A percentile compares a stretch with the other conserved stretches of the same genome.
These are phyloP conservation scores for Excoecaria cochinchinensis DNA, from an alignment of 345 rosid genomes.

Conservation along the genomic window DNA sequence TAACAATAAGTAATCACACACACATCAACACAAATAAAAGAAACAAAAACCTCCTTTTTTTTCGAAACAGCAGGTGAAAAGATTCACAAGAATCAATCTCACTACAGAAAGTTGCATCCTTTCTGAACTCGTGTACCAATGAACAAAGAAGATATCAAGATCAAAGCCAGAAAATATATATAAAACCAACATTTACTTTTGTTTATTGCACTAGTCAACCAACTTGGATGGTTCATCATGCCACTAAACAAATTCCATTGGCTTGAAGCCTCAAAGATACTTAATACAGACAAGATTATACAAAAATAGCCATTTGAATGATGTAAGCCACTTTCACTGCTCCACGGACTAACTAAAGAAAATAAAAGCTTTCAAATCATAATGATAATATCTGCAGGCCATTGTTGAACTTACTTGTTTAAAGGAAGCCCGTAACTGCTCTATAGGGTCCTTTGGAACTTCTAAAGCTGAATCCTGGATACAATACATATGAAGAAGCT, in stretches of 20 bases:
- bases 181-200: not conserved
- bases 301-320: not conserved
- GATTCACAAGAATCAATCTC: not conserved
- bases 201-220: not conserved
- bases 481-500: constrained; percentile 14
- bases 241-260: not conserved
- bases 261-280: not conserved
- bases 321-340: not conserved
- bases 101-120: not conserved
- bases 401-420: constrained; percentile 38
- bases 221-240: not conserved
- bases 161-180: not conserved
- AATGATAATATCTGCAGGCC: not conserved
- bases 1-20: not conserved
- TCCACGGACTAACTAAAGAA: not conserved
- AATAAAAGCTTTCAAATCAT: not conserved
- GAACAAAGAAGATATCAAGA: not conserved
- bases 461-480: constrained; percentile 39
- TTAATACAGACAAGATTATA: not conserved
- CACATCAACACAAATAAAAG: not conserved
- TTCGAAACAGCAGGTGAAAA: not conserved
- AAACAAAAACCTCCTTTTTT: not conserved
- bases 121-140: not conserved
- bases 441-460: constrained; percentile 16
- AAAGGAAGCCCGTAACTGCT: constrained; percentile 26